Evolutionary conservation across 441 rosid genomes (phyloP).

Genomic region (Raphanus hybrid): DNA sequence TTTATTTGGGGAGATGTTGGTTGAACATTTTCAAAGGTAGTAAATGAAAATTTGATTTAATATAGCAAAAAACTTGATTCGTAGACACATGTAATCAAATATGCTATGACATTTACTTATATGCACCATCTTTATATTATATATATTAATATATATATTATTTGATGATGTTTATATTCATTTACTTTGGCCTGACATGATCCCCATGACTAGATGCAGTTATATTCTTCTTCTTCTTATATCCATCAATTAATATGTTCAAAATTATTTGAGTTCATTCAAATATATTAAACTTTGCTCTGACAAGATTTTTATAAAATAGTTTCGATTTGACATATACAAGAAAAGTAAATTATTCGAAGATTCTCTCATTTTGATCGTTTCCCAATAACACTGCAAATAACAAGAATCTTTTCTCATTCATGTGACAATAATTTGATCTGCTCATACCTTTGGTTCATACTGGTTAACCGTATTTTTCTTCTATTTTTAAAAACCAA

Average conservation of each 20-base stretch:
- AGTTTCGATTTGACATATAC: slow-evolving; percentile 6
- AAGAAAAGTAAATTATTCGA: neutral
- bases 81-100: neutral
- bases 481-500: slow-evolving; percentile 28
- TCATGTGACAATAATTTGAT: slow-evolving; percentile 11
- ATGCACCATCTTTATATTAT: neutral
- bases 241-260: slow-evolving; percentile 10
- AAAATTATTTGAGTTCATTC: slow-evolving; percentile 10
- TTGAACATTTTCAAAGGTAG: slow-evolving; percentile 32
- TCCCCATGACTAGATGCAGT: slow-evolving; percentile 11
- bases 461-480: slow-evolving; percentile 50
- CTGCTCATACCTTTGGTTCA: slow-evolving; percentile 23
- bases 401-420: neutral
- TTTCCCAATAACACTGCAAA: neutral
- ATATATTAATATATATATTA: neutral
- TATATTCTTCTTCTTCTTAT: slow-evolving; percentile 10
- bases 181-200: slow-evolving; percentile 33
- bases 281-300: slow-evolving; percentile 23
- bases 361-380: slow-evolving; percentile 23
- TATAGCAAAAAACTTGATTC: slow-evolving; percentile 16
- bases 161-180: neutral
- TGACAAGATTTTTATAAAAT: slow-evolving; percentile 9
- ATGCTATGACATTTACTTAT: neutral
- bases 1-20: slow-evolving; percentile 34
- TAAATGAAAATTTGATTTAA: slow-evolving; percentile 12